These are phyloP conservation scores for Ceratocystis diversiconidia DNA, from an alignment of 2,329 filamentous ascomycete species.

Conservation along the genomic window DNA sequence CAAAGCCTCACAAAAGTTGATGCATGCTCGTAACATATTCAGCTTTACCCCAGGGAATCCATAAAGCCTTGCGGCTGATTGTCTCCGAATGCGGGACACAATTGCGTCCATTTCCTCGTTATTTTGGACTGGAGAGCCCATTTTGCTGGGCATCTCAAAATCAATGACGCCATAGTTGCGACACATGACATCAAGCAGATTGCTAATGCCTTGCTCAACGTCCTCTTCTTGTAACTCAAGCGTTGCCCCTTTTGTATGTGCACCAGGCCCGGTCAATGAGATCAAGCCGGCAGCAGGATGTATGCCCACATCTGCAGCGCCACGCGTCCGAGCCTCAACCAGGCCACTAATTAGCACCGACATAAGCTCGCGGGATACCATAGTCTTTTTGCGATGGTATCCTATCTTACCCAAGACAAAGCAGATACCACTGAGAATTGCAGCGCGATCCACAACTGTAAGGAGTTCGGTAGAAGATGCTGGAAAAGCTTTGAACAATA, in stretches of 20 bases:
- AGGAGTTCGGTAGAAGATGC: conserved; percentile 50
- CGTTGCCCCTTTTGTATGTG: conserved; percentile 28
- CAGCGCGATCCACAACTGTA: conserved; percentile 59
- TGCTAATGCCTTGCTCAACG: conserved; percentile 51
- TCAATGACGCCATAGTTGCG: conserved; percentile 50
- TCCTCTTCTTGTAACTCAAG: conserved; percentile 51
- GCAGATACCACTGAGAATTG: conserved; percentile 72
- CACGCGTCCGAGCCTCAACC: conserved; percentile 79
- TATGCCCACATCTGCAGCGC: conserved; percentile 89
- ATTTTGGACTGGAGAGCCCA: conserved; percentile 21
- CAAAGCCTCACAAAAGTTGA: conserved; percentile 84
- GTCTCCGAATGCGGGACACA: conserved; percentile 44
- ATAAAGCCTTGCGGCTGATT: conserved; percentile 48
- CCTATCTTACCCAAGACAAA: conserved; percentile 70
- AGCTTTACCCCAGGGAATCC: conserved; percentile 71
- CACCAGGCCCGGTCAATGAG: conserved; percentile 47
- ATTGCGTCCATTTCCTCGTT: conserved; percentile 34
- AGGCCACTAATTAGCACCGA: conserved; percentile 70
- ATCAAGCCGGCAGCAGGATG: conserved; percentile 83
- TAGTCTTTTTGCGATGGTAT: conserved; percentile 76
- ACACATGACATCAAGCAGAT: conserved; percentile 46
- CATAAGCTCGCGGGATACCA: conserved; percentile 76
- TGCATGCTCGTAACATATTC: conserved; percentile 75
- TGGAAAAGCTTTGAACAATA: conserved; percentile 58
- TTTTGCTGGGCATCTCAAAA: conserved; percentile 27